Base-by-base conservation (phyloP, 2,329 filamentous ascomycete genomes). In the Aspergillus sergii region DNA sequence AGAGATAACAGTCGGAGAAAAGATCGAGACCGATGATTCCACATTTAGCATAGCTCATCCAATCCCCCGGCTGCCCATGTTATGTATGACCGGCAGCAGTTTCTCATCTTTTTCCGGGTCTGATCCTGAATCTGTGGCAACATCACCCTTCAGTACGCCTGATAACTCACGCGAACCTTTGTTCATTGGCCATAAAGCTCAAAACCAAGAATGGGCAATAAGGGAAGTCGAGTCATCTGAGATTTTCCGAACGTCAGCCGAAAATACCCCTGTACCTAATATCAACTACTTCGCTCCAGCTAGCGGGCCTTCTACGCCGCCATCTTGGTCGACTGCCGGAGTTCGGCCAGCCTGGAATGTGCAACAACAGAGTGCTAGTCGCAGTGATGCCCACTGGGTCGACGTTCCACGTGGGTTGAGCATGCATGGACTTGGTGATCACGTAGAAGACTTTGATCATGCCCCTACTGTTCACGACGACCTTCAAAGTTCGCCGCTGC, bases 1-100 rank as follows among this genome's bases (percentile, higher is more conserved):
- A n/a, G 50, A 21, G 21, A 56, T 5, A 23, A 8, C 28, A 14
- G 32, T 64, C 51, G 36, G 30, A n/a, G 57, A 48, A 32, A 50
- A 58, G 12, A 2, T 50, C 46, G 21, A 50, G 28, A 32, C 61
- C 8, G 50, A 41, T 28, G 59, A 59, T 30, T 11, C 36, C 23
- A 53, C 57, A 23, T 39, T 57, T 45, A 54, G 43, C 19, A 28
- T 66, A 11, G 39, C 64, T 6, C 69, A 72, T 23, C 64, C 69
- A 36, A 50, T 61, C 23, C 63, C 63, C 16, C 58, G 58, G 39
- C 48, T 32, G 30, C 21, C 64, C 10, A 62, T 39, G 14, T 32
- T 36, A 7, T 59, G 39, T 48, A 60, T 64, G 26, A 30, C 60
- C 3, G 23, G 57, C 7, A 62, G 59, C 39, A 61, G 64, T 32